phyloP scores from a whole-genome alignment of 306 rosid species.

The Prunus mume region DNA sequence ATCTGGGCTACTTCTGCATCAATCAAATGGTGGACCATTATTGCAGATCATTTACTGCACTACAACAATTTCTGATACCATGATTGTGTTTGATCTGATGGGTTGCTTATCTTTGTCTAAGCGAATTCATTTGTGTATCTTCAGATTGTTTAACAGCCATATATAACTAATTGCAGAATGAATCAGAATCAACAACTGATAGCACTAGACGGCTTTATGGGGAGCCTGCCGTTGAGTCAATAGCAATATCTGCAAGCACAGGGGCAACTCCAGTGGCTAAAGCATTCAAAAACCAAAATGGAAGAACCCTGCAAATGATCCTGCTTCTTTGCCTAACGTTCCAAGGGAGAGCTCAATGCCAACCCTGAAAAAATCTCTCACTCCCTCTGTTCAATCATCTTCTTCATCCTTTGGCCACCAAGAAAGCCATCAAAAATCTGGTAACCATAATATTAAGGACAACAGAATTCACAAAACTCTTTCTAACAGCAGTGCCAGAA shows the following conservation, averaged over 20 bases:
- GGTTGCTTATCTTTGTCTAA: not conserved
- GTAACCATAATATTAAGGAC: constrained; percentile 15
- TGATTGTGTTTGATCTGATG: not conserved
- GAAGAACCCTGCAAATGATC: constrained; percentile 23
- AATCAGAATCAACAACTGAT: constrained; percentile 25
- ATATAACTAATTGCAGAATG: constrained; percentile 49
- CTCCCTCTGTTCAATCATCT: constrained; percentile 19
- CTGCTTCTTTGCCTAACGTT: constrained; percentile 21
- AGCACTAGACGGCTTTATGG: constrained; percentile 27
- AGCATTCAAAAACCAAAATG: constrained; percentile 28
- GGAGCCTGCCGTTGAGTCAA: constrained; percentile 26
- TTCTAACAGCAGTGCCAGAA: constrained; percentile 28
- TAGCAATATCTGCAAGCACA: constrained; percentile 28
- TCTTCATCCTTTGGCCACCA: constrained; percentile 20
- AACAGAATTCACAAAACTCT: constrained; percentile 16
- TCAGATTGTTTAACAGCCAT: constrained; percentile 17
- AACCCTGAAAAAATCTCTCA: constrained; percentile 23
- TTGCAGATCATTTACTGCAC: not conserved
- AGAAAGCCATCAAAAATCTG: constrained; percentile 1
- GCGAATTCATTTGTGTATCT: constrained; percentile 16
- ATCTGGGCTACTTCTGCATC: not conserved
- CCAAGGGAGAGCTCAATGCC: constrained; percentile 30
- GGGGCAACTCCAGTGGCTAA: constrained; percentile 23
- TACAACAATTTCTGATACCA: not conserved
- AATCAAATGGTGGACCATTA: not conserved